phyloP scores from a whole-genome alignment of 2,329 filamentous ascomycete genomes.

The Mycosphaerella arachidis region DNA sequence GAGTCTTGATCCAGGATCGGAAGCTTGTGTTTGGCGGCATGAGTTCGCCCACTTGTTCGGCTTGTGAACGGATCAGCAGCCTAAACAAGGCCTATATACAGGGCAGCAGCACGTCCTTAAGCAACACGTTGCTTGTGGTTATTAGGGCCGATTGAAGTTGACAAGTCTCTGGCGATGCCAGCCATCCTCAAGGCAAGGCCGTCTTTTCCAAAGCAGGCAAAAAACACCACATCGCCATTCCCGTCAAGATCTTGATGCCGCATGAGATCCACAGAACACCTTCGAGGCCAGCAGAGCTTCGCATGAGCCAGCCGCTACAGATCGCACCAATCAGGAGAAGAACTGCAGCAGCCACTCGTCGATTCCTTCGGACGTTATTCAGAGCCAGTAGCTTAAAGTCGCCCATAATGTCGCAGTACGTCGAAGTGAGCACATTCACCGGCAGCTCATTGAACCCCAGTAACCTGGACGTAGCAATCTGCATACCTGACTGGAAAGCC shows the following conservation, averaged over 20 bases:
- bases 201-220: not conserved
- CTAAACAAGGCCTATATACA: too few relatives aligned
- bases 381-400: constrained; percentile 48
- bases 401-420: constrained; percentile 52
- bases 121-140: too few relatives aligned
- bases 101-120: too few relatives aligned
- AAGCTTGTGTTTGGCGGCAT: too few relatives aligned
- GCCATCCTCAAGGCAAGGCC: not conserved
- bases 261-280: constrained; percentile 45
- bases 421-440: constrained; percentile 52
- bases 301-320: constrained; percentile 47
- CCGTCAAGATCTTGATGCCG: constrained; percentile 40
- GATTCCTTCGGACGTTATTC: constrained; percentile 49
- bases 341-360: constrained; percentile 44
- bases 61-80: not conserved
- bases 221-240: constrained; percentile 8
- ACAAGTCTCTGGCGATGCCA: not conserved
- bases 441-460: constrained; percentile 53
- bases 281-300: constrained; percentile 39
- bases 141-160: not conserved
- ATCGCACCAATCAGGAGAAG: constrained; percentile 48
- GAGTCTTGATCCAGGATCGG: too few relatives aligned
- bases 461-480: constrained; percentile 49
- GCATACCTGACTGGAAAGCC: constrained; percentile 52
- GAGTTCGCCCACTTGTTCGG: not conserved